phyloP scores from a whole-genome alignment of 768 basidiomycete species.

The Leccinum uliginosum region DNA sequence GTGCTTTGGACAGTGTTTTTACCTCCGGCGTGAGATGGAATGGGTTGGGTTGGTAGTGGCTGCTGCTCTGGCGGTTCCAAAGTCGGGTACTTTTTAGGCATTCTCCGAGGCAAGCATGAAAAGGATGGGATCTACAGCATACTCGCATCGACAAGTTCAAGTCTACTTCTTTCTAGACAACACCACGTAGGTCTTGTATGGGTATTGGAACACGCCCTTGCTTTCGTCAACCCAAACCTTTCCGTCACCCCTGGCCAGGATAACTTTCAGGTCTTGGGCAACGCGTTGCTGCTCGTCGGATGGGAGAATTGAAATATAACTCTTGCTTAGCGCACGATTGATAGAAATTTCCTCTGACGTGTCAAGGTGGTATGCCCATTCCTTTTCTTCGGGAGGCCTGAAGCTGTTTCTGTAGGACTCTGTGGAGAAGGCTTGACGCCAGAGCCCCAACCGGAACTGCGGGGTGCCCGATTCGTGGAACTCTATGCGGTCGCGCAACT shows the following conservation, averaged over 20 bases:
- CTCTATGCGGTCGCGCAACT: conserved; percentile 68
- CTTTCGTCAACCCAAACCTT: conserved; percentile 73
- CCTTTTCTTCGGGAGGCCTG: conserved; percentile 50
- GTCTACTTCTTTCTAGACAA: conserved; percentile 41
- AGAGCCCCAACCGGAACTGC: conserved; percentile 73
- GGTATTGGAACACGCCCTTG: conserved; percentile 74
- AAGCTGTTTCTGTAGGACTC: conserved; percentile 58
- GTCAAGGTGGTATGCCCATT: conserved; percentile 49
- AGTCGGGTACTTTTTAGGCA: background rate
- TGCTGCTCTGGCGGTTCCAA: background rate
- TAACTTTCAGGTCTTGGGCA: conserved; percentile 43
- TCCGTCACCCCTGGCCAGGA: conserved; percentile 56
- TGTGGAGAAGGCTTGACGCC: conserved; percentile 69
- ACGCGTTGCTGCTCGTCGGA: conserved; percentile 56
- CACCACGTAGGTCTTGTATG: conserved; percentile 66
- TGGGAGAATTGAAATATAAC: conserved; percentile 68
- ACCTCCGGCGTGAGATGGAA: conserved; percentile 70
- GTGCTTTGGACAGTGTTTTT: conserved; percentile 83
- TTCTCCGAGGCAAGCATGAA: background rate
- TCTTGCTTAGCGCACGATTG: conserved; percentile 75
- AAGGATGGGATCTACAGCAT: background rate
- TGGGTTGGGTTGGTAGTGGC: background rate
- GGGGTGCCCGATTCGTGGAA: conserved; percentile 68
- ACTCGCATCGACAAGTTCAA: background rate
- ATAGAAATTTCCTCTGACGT: conserved; percentile 54